A percentile compares a stretch with the other conserved stretches of the same genome.
Evolutionary conservation across 192 early-diverging fungal species (phyloP).

Genomic region (Piromyces finnis): DNA sequence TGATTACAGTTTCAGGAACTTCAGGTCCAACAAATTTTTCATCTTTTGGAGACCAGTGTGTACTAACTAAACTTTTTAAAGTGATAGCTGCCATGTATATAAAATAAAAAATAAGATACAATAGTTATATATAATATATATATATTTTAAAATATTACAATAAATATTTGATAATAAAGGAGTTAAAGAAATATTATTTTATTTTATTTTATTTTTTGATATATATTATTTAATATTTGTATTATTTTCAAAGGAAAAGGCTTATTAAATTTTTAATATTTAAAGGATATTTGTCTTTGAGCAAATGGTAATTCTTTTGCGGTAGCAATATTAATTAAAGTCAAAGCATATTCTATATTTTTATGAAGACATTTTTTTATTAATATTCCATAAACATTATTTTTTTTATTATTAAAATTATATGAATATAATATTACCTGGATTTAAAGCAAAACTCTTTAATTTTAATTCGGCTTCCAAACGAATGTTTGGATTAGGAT

Average conservation of each 20-base stretch:
- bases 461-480: slow-evolving; percentile 44
- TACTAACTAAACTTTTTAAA: slow-evolving; percentile 52
- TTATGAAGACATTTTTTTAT: too few species aligned
- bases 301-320: slow-evolving; percentile 37
- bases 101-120: background rate
- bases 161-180: too few species aligned
- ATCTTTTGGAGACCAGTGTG: slow-evolving; percentile 53
- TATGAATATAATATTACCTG: too few species aligned
- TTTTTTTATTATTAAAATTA: too few species aligned
- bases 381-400: too few species aligned
- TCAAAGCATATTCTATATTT: slow-evolving; percentile 43
- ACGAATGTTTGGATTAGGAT: slow-evolving; percentile 42
- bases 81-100: slow-evolving; percentile 43
- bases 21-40: slow-evolving; percentile 33
- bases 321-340: slow-evolving; percentile 41
- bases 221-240: too few species aligned
- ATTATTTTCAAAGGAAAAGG: too few species aligned
- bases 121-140: too few species aligned
- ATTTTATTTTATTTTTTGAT: too few species aligned
- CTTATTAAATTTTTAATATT: too few species aligned
- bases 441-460: slow-evolving; percentile 40
- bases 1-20: slow-evolving; percentile 19
- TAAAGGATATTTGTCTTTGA: slow-evolving; percentile 44
- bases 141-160: too few species aligned
- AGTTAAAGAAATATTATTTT: too few species aligned